Evolutionary conservation across 257 asterid genomes (phyloP).

Genomic region (Jaltomata sinuosa): DNA sequence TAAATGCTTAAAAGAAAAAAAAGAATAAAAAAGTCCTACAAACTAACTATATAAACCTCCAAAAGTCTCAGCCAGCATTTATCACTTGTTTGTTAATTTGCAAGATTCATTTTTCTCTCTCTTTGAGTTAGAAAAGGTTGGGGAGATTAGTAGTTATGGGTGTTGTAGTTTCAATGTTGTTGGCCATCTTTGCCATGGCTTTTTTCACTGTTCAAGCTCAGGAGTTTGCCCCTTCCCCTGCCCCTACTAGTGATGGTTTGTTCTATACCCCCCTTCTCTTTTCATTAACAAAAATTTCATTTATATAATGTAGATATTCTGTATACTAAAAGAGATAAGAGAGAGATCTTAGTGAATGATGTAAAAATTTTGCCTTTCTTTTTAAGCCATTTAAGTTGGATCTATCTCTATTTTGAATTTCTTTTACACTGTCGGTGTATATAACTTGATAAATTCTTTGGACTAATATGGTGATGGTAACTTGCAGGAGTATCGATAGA

Average conservation of each 20-base stretch:
- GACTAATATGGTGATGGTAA: not conserved
- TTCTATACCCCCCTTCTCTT: not conserved
- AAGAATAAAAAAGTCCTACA: not conserved
- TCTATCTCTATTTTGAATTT: not conserved
- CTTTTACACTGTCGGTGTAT: rapidly evolving
- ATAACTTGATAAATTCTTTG: not conserved
- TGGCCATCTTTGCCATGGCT: constrained; percentile 6
- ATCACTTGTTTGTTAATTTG: not conserved
- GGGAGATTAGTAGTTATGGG: not conserved
- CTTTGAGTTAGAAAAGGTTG: not conserved
- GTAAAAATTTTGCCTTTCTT: not conserved
- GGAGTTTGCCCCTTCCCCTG: constrained; percentile 27
- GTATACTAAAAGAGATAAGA: too few relatives aligned
- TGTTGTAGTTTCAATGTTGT: not conserved
- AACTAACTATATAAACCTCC: not conserved
- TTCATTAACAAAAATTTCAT: not conserved
- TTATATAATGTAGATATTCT: not conserved
- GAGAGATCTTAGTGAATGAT: too few relatives aligned
- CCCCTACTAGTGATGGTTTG: constrained; percentile 30
- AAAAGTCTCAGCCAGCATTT: not conserved
- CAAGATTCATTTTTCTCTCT: not conserved
- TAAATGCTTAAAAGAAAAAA: too few relatives aligned
- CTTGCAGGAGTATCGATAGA: constrained; percentile 28
- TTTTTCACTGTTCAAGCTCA: constrained; percentile 17
- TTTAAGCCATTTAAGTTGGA: not conserved